Conservation (phyloP, 73 alveolate genomes). For the Symbiodinium natans region DNA sequence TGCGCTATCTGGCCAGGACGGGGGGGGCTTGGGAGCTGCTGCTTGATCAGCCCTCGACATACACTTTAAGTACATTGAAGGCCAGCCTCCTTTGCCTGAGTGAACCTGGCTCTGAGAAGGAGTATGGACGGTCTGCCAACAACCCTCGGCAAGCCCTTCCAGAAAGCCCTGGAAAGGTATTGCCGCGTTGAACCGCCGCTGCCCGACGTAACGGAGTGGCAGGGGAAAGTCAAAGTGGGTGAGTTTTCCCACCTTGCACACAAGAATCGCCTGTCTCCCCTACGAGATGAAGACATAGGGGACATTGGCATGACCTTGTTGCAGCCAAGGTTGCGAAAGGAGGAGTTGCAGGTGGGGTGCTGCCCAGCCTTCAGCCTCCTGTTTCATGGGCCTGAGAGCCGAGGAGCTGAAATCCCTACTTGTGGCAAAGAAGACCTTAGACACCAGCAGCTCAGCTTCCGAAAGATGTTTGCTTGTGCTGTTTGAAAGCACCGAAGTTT, state of each 20-base stretch:
- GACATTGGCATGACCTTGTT: no score
- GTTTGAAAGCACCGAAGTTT: no score
- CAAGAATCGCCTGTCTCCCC: no score
- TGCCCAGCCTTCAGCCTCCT: background rate
- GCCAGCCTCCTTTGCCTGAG: no score
- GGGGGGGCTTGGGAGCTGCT: background rate
- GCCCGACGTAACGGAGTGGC: no score
- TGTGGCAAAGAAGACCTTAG: slow-evolving; percentile 35
- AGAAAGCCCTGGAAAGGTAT: slow-evolving; percentile 76
- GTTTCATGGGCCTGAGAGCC: no score
- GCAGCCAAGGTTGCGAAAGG: slow-evolving; percentile 38
- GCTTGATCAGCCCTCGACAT: no score
- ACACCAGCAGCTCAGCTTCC: slow-evolving; percentile 21
- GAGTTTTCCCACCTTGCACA: no score
- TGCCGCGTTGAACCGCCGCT: slow-evolving; percentile 85
- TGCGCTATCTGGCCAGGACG: background rate
- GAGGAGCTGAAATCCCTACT: slow-evolving; percentile 58
- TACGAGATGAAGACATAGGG: no score
- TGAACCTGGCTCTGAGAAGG: no score
- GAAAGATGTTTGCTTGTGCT: background rate
- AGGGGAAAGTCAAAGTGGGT: background rate
- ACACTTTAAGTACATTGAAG: no score
- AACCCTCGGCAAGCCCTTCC: slow-evolving; percentile 83
- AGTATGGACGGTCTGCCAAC: slow-evolving; percentile 65
- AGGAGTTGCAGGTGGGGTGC: slow-evolving; percentile 65